Evolutionary conservation across 164 flowering plant species (phyloP).

Genomic region (Hamamelis virginiana): DNA sequence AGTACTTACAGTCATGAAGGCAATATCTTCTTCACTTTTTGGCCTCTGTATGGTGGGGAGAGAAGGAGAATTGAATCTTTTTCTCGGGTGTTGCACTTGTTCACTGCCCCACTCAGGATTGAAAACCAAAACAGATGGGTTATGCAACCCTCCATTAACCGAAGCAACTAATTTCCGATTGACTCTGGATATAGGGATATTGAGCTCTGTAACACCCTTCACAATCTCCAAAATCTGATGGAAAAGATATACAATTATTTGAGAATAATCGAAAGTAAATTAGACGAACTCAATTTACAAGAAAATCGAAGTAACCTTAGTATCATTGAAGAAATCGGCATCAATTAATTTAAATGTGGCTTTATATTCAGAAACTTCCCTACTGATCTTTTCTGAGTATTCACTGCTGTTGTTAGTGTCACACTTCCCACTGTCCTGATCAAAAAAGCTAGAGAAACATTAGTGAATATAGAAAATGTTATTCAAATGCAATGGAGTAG

Average conservation of each 20-base stretch:
- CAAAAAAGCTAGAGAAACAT: constrained; percentile 5
- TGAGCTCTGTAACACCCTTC: constrained; percentile 61
- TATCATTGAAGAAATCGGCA: constrained; percentile 58
- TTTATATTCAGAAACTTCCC: constrained; percentile 23
- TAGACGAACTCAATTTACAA: neutral
- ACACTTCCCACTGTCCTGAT: constrained; percentile 49
- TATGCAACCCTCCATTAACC: constrained; percentile 68
- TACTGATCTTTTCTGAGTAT: constrained; percentile 18
- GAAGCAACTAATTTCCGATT: constrained; percentile 73
- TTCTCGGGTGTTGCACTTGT: constrained; percentile 10
- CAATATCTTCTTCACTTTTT: constrained; percentile 58
- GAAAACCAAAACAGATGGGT: constrained; percentile 75
- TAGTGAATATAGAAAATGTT: neutral
- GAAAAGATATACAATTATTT: neutral
- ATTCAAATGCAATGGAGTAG: neutral
- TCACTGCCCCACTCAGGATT: constrained; percentile 52
- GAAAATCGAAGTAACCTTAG: constrained; percentile 39
- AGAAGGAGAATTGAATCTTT: constrained; percentile 45
- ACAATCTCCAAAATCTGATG: constrained; percentile 62
- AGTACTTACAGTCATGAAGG: constrained; percentile 77
- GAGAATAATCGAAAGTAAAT: too few relatives aligned
- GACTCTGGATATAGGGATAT: constrained; percentile 56
- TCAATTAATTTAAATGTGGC: constrained; percentile 50
- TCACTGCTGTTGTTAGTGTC: constrained; percentile 15
- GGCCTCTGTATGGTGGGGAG: constrained; percentile 44